These are phyloP conservation scores for Phyllosticta citrichinensis DNA, from an alignment of 2,329 filamentous ascomycete species.

Conservation along the genomic window DNA sequence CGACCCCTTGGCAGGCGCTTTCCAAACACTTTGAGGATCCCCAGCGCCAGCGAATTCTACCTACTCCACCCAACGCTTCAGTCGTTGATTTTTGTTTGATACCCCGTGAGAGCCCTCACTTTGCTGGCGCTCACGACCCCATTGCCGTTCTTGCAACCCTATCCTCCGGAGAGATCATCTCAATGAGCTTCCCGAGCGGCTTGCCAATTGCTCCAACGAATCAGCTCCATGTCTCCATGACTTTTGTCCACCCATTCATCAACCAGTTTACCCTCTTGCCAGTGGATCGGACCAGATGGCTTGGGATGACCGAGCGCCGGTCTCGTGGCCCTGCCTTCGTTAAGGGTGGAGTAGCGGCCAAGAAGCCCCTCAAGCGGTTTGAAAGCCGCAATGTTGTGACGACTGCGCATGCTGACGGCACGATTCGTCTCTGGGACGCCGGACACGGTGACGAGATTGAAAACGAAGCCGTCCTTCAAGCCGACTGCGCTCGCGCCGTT, in stretches of 20 bases:
- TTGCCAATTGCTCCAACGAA: constrained; percentile 88
- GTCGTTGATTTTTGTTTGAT: constrained; percentile 74
- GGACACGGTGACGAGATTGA: constrained; percentile 91
- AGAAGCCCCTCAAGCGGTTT: constrained; percentile 61
- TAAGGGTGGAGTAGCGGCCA: constrained; percentile 65
- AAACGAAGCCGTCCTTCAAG: constrained; percentile 69
- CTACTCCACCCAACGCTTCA: constrained; percentile 66
- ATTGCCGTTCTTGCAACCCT: constrained; percentile 73
- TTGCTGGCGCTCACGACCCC: constrained; percentile 79
- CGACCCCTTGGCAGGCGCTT: constrained; percentile 79
- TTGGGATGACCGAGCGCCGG: constrained; percentile 79
- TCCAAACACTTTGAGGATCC: constrained; percentile 67
- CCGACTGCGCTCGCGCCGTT: constrained; percentile 75
- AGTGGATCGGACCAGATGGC: constrained; percentile 72
- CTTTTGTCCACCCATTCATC: constrained; percentile 84
- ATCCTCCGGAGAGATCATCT: constrained; percentile 78
- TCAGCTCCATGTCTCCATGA: constrained; percentile 77
- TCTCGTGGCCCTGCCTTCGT: constrained; percentile 68
- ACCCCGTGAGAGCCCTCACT: constrained; percentile 74
- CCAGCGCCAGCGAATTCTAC: constrained; percentile 60
- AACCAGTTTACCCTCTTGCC: constrained; percentile 61
- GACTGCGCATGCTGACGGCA: constrained; percentile 82
- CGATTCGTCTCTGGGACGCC: constrained; percentile 83
- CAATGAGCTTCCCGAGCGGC: constrained; percentile 84
- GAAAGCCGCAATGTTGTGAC: constrained; percentile 78